A percentile compares a stretch with the other conserved stretches of the same genome.
Conservation (phyloP, 345 rosid genomes). For the Salix brachista region DNA sequence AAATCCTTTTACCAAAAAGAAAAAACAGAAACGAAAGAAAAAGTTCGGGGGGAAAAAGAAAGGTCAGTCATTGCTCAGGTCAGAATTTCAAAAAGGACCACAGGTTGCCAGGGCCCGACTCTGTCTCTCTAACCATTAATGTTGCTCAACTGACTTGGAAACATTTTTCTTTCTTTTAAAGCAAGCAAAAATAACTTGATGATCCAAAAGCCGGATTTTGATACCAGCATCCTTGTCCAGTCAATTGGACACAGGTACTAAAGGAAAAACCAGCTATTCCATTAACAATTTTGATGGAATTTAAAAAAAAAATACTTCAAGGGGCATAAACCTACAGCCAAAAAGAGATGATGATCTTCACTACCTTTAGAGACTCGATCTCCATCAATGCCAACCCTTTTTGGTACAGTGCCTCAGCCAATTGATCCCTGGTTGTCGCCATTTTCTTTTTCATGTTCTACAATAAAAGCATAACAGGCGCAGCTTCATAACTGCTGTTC, state of each 20-base stretch:
- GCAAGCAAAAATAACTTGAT: background rate
- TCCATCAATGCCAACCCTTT: conserved; percentile 76
- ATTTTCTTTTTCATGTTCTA: conserved; percentile 69
- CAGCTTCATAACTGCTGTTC: background rate
- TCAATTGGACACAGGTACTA: background rate
- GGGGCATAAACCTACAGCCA: background rate
- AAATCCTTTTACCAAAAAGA: conserved; percentile 9
- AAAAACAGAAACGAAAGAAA: background rate
- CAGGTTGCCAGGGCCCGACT: background rate
- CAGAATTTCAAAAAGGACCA: background rate
- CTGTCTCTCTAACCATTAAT: background rate
- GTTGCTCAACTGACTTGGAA: background rate
- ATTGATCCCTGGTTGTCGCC: conserved; percentile 79
- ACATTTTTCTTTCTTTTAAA: background rate
- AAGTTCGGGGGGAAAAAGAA: background rate
- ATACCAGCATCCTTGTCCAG: background rate
- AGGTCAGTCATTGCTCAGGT: background rate
- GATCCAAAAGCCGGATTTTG: background rate
- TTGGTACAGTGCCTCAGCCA: conserved; percentile 80
- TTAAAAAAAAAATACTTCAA: background rate
- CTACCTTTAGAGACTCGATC: conserved; percentile 60
- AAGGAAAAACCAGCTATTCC: background rate
- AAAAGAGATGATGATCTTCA: background rate
- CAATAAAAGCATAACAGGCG: conserved; percentile 2
- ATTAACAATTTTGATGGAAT: background rate